Conservation (phyloP, 345 rosid species). For the Angophora floribunda region DNA sequence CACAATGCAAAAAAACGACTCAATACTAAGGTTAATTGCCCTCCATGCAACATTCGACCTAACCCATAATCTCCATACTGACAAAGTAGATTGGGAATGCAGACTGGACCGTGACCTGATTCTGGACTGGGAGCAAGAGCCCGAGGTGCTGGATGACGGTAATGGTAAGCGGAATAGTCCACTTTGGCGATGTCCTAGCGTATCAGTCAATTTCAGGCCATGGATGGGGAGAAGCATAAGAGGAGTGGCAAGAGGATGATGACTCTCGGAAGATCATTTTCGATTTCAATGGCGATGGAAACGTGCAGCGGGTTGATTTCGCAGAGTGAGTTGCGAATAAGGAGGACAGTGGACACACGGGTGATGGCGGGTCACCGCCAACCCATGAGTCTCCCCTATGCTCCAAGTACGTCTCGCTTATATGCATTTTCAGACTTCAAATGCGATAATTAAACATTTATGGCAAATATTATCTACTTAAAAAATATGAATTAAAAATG, state of each 20-base stretch:
- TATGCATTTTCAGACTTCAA: neutral
- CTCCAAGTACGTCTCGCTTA: neutral
- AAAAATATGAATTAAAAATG: neutral
- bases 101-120: conserved; percentile 20
- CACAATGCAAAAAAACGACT: conserved; percentile 28
- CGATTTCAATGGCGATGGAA: neutral
- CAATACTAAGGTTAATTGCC: conserved; percentile 24
- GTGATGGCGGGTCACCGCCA: neutral
- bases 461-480: neutral
- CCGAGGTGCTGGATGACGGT: neutral
- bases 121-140: conserved; percentile 10
- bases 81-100: conserved; percentile 31
- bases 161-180: neutral
- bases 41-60: conserved; percentile 18
- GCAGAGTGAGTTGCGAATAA: neutral
- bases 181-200: neutral
- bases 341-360: neutral
- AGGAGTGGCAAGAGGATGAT: neutral
- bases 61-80: conserved; percentile 29
- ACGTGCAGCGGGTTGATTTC: neutral
- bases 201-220: neutral
- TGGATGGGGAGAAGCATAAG: neutral
- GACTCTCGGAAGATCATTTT: neutral
- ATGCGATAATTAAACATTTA: neutral
- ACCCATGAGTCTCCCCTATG: neutral